A percentile compares a stretch with the other conserved stretches of the same genome.
phyloP scores from a whole-genome alignment of 2,329 filamentous ascomycete species.

The Cladosporium oxysporum region DNA sequence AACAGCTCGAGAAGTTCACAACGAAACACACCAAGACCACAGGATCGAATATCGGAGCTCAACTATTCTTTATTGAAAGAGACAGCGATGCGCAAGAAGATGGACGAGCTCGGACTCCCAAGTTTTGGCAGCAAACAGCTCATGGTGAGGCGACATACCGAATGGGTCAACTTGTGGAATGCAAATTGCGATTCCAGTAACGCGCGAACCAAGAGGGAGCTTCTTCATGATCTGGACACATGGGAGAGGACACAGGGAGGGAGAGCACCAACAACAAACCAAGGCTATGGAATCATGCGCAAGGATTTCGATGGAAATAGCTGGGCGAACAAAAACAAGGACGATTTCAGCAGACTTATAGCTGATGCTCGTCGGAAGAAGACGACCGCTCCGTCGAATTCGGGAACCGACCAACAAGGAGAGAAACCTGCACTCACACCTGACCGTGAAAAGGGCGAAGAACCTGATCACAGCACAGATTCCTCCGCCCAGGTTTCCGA shows the following conservation, averaged over 20 bases:
- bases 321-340: slow-evolving; percentile 72
- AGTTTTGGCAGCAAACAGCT: slow-evolving; percentile 66
- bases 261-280: slow-evolving; percentile 47
- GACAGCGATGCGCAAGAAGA: slow-evolving; percentile 72
- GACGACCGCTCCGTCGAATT: slow-evolving; percentile 22
- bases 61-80: slow-evolving; percentile 91
- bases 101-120: slow-evolving; percentile 77
- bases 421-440: neutral
- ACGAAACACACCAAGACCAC: slow-evolving; percentile 39
- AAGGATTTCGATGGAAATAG: slow-evolving; percentile 84
- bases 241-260: slow-evolving; percentile 86
- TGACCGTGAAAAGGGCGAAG: neutral
- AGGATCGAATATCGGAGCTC: slow-evolving; percentile 72
- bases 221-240: slow-evolving; percentile 75
- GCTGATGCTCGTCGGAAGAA: slow-evolving; percentile 67
- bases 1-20: slow-evolving; percentile 22
- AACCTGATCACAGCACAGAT: slow-evolving; percentile 19
- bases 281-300: slow-evolving; percentile 62
- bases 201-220: slow-evolving; percentile 68
- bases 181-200: slow-evolving; percentile 86
- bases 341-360: slow-evolving; percentile 78
- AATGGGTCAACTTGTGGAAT: slow-evolving; percentile 96
- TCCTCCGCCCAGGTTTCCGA: neutral
- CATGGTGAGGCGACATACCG: slow-evolving; percentile 78
- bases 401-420: neutral